Evolutionary conservation across 129 eudicot genomes (phyloP).

Genomic region (Escallonia rubra): DNA sequence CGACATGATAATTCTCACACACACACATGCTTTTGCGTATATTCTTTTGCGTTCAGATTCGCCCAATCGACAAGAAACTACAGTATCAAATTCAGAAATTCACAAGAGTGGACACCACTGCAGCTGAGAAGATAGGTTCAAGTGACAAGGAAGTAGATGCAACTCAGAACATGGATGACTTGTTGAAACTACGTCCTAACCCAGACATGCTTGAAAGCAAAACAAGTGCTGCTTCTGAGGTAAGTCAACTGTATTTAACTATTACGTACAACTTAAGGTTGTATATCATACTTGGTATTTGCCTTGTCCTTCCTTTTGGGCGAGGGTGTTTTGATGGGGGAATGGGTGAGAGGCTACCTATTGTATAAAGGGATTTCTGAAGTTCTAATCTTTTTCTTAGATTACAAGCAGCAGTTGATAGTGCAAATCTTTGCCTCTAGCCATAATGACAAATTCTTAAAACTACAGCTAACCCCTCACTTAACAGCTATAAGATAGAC

Average conservation of each 20-base stretch:
- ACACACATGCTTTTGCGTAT: not conserved
- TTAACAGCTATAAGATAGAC: too few species aligned
- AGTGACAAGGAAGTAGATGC: slow-evolving; percentile 38
- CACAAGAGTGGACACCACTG: slow-evolving; percentile 31
- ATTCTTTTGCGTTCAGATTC: slow-evolving; percentile 45
- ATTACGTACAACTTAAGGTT: too few species aligned
- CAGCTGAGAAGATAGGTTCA: slow-evolving; percentile 25
- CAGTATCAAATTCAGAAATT: slow-evolving; percentile 86
- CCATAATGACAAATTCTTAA: too few species aligned
- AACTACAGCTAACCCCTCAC: too few species aligned
- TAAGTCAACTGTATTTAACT: slow-evolving; percentile 23
- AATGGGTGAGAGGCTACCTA: too few species aligned
- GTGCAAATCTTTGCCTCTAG: too few species aligned
- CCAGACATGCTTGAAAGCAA: slow-evolving; percentile 61
- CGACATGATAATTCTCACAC: not conserved
- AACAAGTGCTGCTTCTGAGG: slow-evolving; percentile 32
- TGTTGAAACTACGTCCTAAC: slow-evolving; percentile 72
- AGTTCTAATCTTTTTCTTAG: too few species aligned
- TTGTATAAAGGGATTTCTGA: too few species aligned
- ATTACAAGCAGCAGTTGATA: too few species aligned
- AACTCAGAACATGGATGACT: slow-evolving; percentile 47
- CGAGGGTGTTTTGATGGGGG: too few species aligned
- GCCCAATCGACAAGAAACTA: slow-evolving; percentile 78
- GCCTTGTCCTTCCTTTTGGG: too few species aligned
- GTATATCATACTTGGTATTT: too few species aligned